Evolutionary conservation across 768 basidiomycete genomes (phyloP).

Genomic region (Ramaria rubella): DNA sequence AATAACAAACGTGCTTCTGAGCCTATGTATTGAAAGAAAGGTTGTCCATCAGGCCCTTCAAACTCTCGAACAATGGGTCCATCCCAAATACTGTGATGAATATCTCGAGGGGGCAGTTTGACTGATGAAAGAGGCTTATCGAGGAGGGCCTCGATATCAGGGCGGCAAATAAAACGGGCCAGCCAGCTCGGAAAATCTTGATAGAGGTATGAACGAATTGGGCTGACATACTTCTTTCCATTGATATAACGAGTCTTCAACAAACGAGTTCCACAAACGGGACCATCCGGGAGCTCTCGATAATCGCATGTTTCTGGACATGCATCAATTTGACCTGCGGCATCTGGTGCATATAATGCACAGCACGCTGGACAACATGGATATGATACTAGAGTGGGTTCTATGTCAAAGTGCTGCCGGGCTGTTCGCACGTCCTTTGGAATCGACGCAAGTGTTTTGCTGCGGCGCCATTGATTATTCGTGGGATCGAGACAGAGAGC

Average conservation of each 20-base stretch:
- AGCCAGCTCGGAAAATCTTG: not conserved
- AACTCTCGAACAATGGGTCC: not conserved
- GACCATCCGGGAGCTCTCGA: not conserved
- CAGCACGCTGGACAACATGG: not conserved
- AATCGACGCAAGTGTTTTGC: not conserved
- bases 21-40: conserved; percentile 16
- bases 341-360: not conserved
- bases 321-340: not conserved
- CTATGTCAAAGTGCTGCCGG: not conserved
- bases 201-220: not conserved
- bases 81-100: not conserved
- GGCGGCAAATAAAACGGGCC: not conserved
- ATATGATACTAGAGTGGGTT: not conserved
- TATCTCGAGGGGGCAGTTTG: not conserved
- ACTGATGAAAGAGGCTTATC: not conserved
- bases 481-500: not conserved
- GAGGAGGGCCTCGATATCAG: not conserved
- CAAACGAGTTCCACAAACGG: not conserved
- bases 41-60: conserved; percentile 15
- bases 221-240: not conserved
- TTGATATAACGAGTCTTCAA: not conserved
- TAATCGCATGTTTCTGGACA: not conserved
- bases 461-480: not conserved
- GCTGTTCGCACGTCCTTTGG: not conserved
- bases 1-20: conserved; percentile 27